Conservation (phyloP, 495 filamentous ascomycete species). For the Penicillium cinerascens region DNA sequence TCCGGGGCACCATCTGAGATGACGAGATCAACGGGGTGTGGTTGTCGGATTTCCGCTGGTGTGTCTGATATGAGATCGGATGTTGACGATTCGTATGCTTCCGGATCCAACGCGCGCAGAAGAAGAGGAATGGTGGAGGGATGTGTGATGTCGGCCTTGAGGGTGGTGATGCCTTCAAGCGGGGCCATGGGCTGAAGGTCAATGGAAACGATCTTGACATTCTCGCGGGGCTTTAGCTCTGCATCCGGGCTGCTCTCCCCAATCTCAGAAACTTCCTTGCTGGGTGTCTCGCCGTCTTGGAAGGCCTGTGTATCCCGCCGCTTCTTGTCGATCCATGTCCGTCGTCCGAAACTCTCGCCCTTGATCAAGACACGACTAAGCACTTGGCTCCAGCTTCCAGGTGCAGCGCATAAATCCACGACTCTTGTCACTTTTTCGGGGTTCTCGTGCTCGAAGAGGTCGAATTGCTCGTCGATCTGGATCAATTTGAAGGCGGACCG, state of each 20-base stretch:
- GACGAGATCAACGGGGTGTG: conserved; percentile 82
- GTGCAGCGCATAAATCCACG: conserved; percentile 93
- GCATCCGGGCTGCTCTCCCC: conserved; percentile 30
- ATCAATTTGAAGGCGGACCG: conserved; percentile 95
- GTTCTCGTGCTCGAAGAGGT: conserved; percentile 68
- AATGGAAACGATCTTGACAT: conserved; percentile 91
- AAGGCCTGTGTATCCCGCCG: conserved; percentile 47
- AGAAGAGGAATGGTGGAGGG: conserved; percentile 89
- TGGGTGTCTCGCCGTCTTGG: conserved; percentile 32
- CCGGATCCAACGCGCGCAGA: conserved; percentile 76
- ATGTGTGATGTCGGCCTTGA: conserved; percentile 95
- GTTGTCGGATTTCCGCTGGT: conserved; percentile 43
- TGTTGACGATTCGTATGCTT: conserved; percentile 57
- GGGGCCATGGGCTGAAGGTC: conserved; percentile 95
- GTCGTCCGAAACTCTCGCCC: conserved; percentile 80
- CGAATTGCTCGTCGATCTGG: conserved; percentile 95
- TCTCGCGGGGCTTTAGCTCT: conserved; percentile 55
- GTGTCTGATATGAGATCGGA: conserved; percentile 12
- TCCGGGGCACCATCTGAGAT: conserved; percentile 94
- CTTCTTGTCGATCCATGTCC: conserved; percentile 81
- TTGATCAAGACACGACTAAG: conserved; percentile 89
- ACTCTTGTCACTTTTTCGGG: conserved; percentile 75
- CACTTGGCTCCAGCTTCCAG: conserved; percentile 95
- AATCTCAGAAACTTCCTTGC: conserved; percentile 18
- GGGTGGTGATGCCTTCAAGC: conserved; percentile 82